Conservation (phyloP, 2,329 filamentous ascomycete species). For the Septoria linicola region DNA sequence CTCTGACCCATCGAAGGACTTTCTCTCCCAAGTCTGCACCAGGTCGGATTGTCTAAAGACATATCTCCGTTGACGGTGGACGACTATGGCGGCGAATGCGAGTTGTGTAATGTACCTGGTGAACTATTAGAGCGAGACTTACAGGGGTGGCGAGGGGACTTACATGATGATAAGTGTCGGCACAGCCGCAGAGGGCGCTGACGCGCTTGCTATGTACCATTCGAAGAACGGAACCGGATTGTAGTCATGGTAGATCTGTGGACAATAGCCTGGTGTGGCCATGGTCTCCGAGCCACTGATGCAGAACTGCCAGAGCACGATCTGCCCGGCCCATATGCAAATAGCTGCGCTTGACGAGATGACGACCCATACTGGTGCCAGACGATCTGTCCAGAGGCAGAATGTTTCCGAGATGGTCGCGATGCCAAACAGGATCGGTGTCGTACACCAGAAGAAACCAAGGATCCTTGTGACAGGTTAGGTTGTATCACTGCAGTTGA, state of each 20-base stretch:
- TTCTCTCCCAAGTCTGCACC: constrained; percentile 5
- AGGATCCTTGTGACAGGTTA: constrained; percentile 14
- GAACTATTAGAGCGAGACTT: too few species aligned
- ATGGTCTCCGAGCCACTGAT: background rate
- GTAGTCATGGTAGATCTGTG: constrained; percentile 13
- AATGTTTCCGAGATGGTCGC: constrained; percentile 14
- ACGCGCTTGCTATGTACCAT: constrained; percentile 15
- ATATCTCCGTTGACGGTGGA: constrained; percentile 11
- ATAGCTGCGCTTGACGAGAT: constrained; percentile 17
- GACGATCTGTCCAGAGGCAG: constrained; percentile 16
- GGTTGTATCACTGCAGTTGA: background rate
- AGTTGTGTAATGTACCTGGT: constrained; percentile 10
- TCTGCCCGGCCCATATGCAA: constrained; percentile 12
- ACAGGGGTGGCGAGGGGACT: background rate
- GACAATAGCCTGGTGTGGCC: constrained; percentile 17
- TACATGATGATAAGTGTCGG: constrained; percentile 19
- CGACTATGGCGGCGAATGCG: constrained; percentile 6
- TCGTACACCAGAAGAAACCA: constrained; percentile 22
- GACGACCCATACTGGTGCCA: constrained; percentile 14
- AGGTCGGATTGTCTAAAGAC: constrained; percentile 8
- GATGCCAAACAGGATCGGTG: constrained; percentile 16
- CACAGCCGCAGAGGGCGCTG: constrained; percentile 15
- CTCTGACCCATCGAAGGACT: background rate
- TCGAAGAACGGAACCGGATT: constrained; percentile 10
- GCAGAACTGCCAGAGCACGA: constrained; percentile 20